phyloP scores from a whole-genome alignment of 129 eudicot species.

The Helianthus tuberosus region DNA sequence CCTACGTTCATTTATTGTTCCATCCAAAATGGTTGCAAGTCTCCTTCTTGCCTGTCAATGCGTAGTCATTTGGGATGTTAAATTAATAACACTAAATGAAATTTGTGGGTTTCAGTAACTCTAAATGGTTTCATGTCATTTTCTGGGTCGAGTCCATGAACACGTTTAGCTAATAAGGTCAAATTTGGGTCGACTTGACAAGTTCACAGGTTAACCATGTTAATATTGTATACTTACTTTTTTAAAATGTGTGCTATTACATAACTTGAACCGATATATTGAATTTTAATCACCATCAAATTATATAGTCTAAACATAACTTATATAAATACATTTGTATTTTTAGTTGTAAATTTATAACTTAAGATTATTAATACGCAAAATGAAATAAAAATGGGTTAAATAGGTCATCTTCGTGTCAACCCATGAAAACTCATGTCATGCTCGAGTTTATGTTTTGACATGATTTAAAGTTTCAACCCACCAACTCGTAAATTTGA shows the following conservation, averaged over 20 bases:
- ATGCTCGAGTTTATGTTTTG: not conserved
- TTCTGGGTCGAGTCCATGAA: not conserved
- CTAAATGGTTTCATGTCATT: not conserved
- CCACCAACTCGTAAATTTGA: not conserved
- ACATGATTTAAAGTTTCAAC: not conserved
- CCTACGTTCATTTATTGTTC: constrained; percentile 52
- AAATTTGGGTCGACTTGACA: not conserved
- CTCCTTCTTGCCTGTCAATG: constrained; percentile 72
- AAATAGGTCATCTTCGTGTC: not conserved
- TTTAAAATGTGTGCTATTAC: too few species aligned
- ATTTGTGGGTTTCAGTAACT: not conserved
- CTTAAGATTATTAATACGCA: not conserved
- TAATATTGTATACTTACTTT: not conserved
- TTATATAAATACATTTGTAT: not conserved
- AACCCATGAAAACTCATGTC: not conserved
- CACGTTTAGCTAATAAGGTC: not conserved
- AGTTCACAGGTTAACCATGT: not conserved
- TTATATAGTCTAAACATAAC: not conserved
- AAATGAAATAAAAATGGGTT: not conserved
- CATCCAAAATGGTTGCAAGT: constrained; percentile 62
- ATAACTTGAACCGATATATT: too few species aligned
- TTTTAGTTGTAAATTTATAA: not conserved
- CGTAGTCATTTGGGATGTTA: not conserved
- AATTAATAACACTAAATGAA: not conserved
- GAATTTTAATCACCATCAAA: not conserved